Evolutionary conservation across 805 yeast genomes (phyloP).

Genomic region (Candida sithepensis): DNA sequence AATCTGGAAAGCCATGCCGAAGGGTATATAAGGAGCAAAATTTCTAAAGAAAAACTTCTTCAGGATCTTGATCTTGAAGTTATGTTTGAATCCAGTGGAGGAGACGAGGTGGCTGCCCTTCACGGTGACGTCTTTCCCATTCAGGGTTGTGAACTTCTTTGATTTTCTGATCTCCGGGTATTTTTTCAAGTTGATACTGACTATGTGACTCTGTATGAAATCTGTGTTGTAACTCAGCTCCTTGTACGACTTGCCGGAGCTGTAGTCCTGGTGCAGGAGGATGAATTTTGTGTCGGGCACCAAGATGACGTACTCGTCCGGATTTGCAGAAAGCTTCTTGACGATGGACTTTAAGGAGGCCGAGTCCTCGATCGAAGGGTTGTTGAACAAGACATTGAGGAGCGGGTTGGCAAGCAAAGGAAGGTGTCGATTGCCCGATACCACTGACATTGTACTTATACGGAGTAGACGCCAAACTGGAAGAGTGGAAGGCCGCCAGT

Average conservation of each 20-base stretch:
- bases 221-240: slow-evolving; percentile 59
- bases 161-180: slow-evolving; percentile 26
- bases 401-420: slow-evolving; percentile 59
- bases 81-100: slow-evolving; percentile 53
- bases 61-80: slow-evolving; percentile 41
- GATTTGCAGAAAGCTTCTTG: slow-evolving; percentile 36
- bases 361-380: slow-evolving; percentile 47
- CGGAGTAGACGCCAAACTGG: too few species aligned
- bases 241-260: slow-evolving; percentile 35
- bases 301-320: slow-evolving; percentile 54
- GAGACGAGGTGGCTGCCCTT: slow-evolving; percentile 53
- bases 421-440: slow-evolving; percentile 30
- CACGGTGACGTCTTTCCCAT: slow-evolving; percentile 51
- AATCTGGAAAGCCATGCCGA: slow-evolving; percentile 52
- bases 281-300: slow-evolving; percentile 58
- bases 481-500: too few species aligned
- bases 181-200: slow-evolving; percentile 32
- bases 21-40: slow-evolving; percentile 58
- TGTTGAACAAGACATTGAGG: slow-evolving; percentile 62
- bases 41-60: slow-evolving; percentile 46
- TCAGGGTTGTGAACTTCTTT: slow-evolving; percentile 45
- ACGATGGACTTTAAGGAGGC: slow-evolving; percentile 45
- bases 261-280: slow-evolving; percentile 35
- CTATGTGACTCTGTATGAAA: slow-evolving; percentile 61
- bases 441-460: background rate